These are phyloP conservation scores for Globisporangium paddicum DNA, from an alignment of 352 stramenopile species.

Conservation along the genomic window DNA sequence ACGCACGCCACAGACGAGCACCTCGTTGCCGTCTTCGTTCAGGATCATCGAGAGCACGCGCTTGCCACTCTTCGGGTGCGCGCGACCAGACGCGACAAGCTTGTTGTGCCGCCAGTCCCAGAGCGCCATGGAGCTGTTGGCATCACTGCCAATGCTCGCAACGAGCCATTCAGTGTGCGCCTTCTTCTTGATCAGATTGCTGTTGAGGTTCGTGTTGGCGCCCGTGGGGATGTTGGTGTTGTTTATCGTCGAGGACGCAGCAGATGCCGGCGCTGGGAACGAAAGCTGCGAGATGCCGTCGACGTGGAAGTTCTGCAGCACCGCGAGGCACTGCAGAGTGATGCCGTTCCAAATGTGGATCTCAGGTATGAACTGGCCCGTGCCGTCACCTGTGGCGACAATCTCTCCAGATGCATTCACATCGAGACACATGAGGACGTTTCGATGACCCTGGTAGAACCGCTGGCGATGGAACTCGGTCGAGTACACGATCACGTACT, in stretches of 20 bases:
- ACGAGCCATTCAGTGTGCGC: slow-evolving; percentile 53
- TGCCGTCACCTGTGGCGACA: slow-evolving; percentile 56
- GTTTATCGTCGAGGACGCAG: slow-evolving; percentile 33
- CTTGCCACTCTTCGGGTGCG: slow-evolving; percentile 24
- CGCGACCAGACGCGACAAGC: slow-evolving; percentile 52
- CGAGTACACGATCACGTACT: slow-evolving; percentile 75
- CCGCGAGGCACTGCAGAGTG: slow-evolving; percentile 63
- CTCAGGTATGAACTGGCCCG: slow-evolving; percentile 17
- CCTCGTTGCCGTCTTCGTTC: slow-evolving; percentile 65
- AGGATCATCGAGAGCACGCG: slow-evolving; percentile 54
- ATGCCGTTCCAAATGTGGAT: slow-evolving; percentile 71
- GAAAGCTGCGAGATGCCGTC: slow-evolving; percentile 46
- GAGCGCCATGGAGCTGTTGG: slow-evolving; percentile 62
- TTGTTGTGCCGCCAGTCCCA: slow-evolving; percentile 74
- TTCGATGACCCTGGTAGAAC: slow-evolving; percentile 63
- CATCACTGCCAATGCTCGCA: slow-evolving; percentile 59
- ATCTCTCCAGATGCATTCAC: slow-evolving; percentile 52
- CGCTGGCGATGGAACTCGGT: slow-evolving; percentile 51
- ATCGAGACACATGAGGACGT: slow-evolving; percentile 56
- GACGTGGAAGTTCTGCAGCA: slow-evolving; percentile 61
- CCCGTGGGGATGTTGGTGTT: slow-evolving; percentile 23
- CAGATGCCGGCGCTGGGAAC: slow-evolving; percentile 48
- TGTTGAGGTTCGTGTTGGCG: slow-evolving; percentile 29
- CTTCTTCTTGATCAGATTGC: slow-evolving; percentile 45
- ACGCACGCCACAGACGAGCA: slow-evolving; percentile 55